phyloP scores from a whole-genome alignment of 192 early-diverging fungal species.

The Rhizoclosmatium globosum region DNA sequence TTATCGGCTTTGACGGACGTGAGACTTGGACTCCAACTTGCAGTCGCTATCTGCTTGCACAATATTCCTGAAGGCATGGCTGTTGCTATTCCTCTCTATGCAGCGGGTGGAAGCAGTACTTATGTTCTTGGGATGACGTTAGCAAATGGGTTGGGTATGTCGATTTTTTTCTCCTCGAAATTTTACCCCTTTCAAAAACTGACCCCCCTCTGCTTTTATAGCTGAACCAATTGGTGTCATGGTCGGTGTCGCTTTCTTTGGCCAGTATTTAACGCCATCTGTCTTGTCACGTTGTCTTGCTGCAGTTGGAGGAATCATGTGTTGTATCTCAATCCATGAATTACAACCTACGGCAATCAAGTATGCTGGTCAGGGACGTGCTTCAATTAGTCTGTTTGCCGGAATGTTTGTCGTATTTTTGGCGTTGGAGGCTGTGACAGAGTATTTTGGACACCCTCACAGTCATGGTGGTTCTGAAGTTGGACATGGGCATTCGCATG shows the following conservation, averaged over 20 bases:
- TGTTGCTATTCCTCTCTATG: constrained; percentile 63
- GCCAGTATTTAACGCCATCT: constrained; percentile 40
- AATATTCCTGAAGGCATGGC: constrained; percentile 68
- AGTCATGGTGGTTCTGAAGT: constrained; percentile 29
- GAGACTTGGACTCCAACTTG: constrained; percentile 55
- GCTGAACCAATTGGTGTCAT: constrained; percentile 60
- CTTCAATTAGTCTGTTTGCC: constrained; percentile 50
- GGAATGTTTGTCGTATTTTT: constrained; percentile 59
- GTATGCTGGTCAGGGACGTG: constrained; percentile 52
- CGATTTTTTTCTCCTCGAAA: neutral
- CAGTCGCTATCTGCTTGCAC: constrained; percentile 60
- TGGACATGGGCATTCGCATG: neutral
- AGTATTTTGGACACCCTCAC: constrained; percentile 50
- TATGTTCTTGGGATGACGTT: constrained; percentile 59
- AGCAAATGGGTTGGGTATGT: constrained; percentile 50
- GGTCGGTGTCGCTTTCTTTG: constrained; percentile 48
- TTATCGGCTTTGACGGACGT: constrained; percentile 52
- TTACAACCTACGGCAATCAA: constrained; percentile 57
- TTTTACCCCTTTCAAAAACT: neutral
- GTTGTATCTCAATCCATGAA: constrained; percentile 63
- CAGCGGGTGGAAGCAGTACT: constrained; percentile 41
- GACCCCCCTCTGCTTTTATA: neutral
- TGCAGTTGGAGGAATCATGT: constrained; percentile 61
- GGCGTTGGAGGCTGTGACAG: constrained; percentile 52
- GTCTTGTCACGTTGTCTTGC: constrained; percentile 54